phyloP scores from a whole-genome alignment of 257 asterid species.

The Euphrasia confusa region DNA sequence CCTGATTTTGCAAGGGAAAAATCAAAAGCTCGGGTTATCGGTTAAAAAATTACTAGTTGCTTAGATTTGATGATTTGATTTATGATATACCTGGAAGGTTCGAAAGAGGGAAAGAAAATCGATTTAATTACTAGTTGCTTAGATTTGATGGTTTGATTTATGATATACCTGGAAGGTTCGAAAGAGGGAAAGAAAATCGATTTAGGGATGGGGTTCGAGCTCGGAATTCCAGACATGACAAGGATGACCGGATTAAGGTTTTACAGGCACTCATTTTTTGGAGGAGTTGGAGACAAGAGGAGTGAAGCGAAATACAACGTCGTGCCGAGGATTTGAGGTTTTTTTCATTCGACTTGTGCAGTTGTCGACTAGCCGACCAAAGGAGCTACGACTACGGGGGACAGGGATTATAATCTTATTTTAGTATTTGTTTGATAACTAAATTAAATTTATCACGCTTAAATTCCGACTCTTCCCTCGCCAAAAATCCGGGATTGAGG shows the following conservation, averaged over 20 bases:
- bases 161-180: conserved; percentile 9
- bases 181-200: conserved; percentile 28
- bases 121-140: neutral
- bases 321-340: too few relatives aligned
- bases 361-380: too few relatives aligned
- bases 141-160: too few relatives aligned
- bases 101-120: conserved; percentile 28
- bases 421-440: too few relatives aligned
- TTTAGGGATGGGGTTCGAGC: conserved; percentile 23
- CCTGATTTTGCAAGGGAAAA: conserved; percentile 29
- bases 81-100: conserved; percentile 1
- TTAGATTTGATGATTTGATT: too few relatives aligned
- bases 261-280: conserved; percentile 58
- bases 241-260: conserved; percentile 70
- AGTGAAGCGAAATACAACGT: neutral
- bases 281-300: conserved; percentile 10
- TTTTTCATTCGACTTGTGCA: too few relatives aligned
- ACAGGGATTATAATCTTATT: too few relatives aligned
- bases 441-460: too few relatives aligned
- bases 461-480: too few relatives aligned
- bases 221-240: conserved; percentile 38
- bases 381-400: too few relatives aligned
- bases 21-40: conserved; percentile 7
- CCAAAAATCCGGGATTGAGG: too few relatives aligned
- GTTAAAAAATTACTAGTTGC: too few relatives aligned